These are phyloP conservation scores for Westerdykella aurantiaca DNA, from an alignment of 2,329 filamentous ascomycete genomes.

Conservation along the genomic window DNA sequence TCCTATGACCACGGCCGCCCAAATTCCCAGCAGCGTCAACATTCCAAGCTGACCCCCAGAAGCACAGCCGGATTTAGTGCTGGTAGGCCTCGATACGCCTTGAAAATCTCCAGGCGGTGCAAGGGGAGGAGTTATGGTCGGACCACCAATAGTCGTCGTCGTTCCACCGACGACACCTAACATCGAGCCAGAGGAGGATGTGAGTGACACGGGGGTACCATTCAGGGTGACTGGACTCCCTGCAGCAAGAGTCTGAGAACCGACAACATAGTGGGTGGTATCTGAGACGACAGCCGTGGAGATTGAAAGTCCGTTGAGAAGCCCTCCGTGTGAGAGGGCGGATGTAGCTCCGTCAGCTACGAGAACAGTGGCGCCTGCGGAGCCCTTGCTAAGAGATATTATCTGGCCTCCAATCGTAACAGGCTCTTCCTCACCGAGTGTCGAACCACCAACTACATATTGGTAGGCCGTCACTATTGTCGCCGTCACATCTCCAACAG, in stretches of 20 bases:
- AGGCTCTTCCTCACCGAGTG: conserved; percentile 6
- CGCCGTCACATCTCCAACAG: conserved; percentile 1
- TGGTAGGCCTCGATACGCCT: no score
- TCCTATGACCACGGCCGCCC: no score
- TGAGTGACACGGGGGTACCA: conserved; percentile 11
- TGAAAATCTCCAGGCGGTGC: no score
- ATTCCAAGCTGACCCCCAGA: no score
- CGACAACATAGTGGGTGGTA: conserved; percentile 12
- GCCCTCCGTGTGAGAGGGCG: conserved; percentile 4
- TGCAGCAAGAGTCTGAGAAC: conserved; percentile 15
- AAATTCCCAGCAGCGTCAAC: no score
- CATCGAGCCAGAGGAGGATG: conserved; percentile 3
- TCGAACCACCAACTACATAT: conserved; percentile 9
- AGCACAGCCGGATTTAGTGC: no score
- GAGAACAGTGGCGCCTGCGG: conserved; percentile 12
- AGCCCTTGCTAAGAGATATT: conserved; percentile 9
- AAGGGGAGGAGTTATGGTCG: not conserved
- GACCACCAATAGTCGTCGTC: conserved; percentile 11
- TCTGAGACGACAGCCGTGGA: conserved; percentile 10
- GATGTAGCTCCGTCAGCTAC: conserved; percentile 10
- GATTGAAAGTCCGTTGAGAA: conserved; percentile 3
- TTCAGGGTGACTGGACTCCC: conserved; percentile 13
- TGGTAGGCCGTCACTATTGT: conserved; percentile 1
- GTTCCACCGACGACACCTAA: conserved; percentile 12
- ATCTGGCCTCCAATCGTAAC: conserved; percentile 11